Conservation (phyloP, 2,329 filamentous ascomycete species). For the Phyllosticta paracitricarpa region DNA sequence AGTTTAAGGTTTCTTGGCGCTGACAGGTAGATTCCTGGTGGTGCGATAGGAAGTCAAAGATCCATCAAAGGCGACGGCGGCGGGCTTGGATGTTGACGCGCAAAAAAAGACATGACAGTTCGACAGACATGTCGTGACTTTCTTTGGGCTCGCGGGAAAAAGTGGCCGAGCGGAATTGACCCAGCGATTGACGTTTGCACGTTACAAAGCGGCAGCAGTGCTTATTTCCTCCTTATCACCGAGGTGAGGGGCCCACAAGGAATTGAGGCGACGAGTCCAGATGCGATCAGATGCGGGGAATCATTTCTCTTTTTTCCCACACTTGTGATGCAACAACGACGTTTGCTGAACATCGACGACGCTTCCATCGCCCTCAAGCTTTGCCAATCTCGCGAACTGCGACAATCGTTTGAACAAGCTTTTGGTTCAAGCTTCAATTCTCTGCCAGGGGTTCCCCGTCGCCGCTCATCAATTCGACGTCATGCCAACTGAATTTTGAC, state of each 20-base stretch:
- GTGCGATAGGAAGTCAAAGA: neutral
- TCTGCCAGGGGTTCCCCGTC: neutral
- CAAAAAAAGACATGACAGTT: neutral
- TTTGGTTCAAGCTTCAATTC: neutral
- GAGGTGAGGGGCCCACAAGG: neutral
- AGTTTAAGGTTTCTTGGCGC: slow-evolving; percentile 1
- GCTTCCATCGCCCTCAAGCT: neutral
- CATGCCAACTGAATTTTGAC: neutral
- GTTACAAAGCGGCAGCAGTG: neutral
- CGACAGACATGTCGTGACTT: neutral
- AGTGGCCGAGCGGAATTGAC: neutral
- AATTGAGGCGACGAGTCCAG: neutral
- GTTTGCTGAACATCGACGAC: neutral
- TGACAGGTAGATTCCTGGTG: neutral
- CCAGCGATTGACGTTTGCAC: neutral
- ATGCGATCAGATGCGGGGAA: neutral
- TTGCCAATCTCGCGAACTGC: neutral
- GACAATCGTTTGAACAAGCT: neutral
- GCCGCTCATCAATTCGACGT: neutral
- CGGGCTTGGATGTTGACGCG: neutral
- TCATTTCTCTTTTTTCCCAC: neutral
- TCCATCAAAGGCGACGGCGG: neutral
- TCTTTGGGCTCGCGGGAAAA: neutral
- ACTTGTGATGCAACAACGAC: neutral
- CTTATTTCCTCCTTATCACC: neutral